A percentile compares a stretch with the other conserved stretches of the same genome.
These are phyloP conservation scores for Symmetrospora coprosmae DNA, from an alignment of 768 basidiomycete species.

Conservation along the genomic window DNA sequence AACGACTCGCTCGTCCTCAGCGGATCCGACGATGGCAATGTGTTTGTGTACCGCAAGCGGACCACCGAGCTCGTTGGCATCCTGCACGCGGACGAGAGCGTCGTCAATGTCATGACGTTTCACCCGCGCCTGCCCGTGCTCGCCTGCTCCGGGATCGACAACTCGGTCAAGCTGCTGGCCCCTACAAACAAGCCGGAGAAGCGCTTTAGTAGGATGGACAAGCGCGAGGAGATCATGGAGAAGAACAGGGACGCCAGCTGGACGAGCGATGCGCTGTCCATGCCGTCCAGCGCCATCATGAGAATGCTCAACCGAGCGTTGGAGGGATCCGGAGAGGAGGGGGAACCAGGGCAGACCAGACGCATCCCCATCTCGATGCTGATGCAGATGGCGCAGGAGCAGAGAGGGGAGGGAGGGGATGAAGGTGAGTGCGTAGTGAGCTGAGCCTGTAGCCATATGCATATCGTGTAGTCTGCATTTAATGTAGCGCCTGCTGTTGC, in stretches of 20 bases:
- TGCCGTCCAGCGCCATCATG: neutral
- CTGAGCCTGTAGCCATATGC: too few relatives aligned
- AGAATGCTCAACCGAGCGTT: neutral
- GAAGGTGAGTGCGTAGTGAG: too few relatives aligned
- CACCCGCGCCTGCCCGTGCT: slow-evolving; percentile 30
- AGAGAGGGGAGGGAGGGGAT: neutral
- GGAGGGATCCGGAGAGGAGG: neutral
- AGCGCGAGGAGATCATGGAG: slow-evolving; percentile 6
- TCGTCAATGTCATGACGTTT: slow-evolving; percentile 29
- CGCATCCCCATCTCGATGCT: neutral
- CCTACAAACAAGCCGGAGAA: slow-evolving; percentile 13
- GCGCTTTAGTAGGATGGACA: neutral
- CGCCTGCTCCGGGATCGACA: slow-evolving; percentile 28
- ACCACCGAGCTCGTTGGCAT: slow-evolving; percentile 22
- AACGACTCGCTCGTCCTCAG: slow-evolving; percentile 26
- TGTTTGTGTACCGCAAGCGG: slow-evolving; percentile 29
- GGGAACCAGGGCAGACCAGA: neutral
- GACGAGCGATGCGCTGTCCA: neutral
- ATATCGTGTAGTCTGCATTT: too few relatives aligned
- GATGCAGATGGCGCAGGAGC: neutral
- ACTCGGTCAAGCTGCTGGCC: slow-evolving; percentile 29
- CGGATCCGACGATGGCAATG: slow-evolving; percentile 33
- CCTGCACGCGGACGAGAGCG: slow-evolving; percentile 25
- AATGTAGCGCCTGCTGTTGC: too few relatives aligned
- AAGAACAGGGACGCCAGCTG: slow-evolving; percentile 2